These are phyloP conservation scores for Phytophthora cajani DNA, from an alignment of 352 stramenopile genomes.

Conservation along the genomic window DNA sequence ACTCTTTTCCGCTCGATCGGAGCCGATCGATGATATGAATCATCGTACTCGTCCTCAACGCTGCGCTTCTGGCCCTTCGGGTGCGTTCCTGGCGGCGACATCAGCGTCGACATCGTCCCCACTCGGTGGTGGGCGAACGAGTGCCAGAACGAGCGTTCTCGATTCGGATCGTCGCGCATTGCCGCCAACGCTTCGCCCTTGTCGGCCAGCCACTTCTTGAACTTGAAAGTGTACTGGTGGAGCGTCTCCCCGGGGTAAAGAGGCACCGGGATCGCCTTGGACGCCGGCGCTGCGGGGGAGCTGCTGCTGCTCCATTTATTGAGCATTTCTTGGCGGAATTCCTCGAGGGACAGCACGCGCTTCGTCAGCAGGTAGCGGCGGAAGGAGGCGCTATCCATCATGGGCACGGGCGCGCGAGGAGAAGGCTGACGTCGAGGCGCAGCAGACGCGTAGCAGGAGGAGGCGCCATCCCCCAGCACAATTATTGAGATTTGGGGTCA, in stretches of 20 bases:
- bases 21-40: neutral
- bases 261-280: neutral
- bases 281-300: neutral
- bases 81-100: neutral
- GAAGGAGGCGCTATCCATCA: neutral
- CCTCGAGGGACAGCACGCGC: neutral
- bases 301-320: conserved; percentile 1
- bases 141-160: conserved; percentile 15
- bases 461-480: neutral
- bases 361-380: neutral
- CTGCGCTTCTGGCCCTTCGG: neutral
- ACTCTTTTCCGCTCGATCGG: neutral
- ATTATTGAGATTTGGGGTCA: no score
- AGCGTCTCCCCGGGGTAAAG: neutral
- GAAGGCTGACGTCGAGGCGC: neutral
- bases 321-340: conserved; percentile 12
- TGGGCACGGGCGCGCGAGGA: neutral
- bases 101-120: neutral
- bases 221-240: neutral
- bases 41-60: neutral
- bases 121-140: conserved; percentile 15
- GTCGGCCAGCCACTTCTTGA: neutral
- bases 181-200: neutral
- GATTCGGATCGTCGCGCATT: neutral
- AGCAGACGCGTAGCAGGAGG: neutral